These are phyloP conservation scores for Apiosordaria backusii DNA, from an alignment of 495 filamentous ascomycete species.

Conservation along the genomic window DNA sequence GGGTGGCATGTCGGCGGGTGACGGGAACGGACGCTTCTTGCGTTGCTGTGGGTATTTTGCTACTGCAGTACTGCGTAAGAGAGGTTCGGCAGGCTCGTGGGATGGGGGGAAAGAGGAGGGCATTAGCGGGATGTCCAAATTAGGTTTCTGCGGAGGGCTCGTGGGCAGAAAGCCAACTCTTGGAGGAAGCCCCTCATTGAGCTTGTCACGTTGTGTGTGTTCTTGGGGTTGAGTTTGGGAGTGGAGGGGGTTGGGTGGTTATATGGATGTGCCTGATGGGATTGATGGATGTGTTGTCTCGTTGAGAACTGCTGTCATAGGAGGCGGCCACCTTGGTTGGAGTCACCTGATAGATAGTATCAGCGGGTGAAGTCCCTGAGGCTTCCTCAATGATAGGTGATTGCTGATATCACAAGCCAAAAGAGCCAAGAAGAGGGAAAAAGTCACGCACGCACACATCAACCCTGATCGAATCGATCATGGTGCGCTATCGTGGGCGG, in stretches of 20 bases:
- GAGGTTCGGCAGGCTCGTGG: not conserved
- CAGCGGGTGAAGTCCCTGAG: slow-evolving; percentile 4
- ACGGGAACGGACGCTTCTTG: not conserved
- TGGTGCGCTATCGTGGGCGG: not conserved
- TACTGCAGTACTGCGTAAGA: not conserved
- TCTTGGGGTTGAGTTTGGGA: not conserved
- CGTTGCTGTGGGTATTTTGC: not conserved
- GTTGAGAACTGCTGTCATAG: not conserved
- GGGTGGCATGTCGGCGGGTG: slow-evolving; percentile 1
- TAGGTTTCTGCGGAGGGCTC: not conserved
- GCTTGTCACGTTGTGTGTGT: not conserved
- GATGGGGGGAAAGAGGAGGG: not conserved
- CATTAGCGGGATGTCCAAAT: not conserved
- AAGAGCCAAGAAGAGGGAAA: slow-evolving; percentile 4
- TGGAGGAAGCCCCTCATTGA: not conserved
- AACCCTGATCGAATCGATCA: slow-evolving; percentile 8
- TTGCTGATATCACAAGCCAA: not conserved
- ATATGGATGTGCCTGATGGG: not conserved
- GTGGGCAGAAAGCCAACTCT: not conserved
- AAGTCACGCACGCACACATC: not conserved
- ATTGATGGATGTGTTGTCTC: not conserved
- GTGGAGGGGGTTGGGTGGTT: not conserved
- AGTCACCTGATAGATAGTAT: slow-evolving; percentile 4
- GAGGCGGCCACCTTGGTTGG: not conserved
- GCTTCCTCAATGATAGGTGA: not conserved